phyloP scores from a whole-genome alignment of 148 eudicot species.

The Rhododendron vialii region DNA sequence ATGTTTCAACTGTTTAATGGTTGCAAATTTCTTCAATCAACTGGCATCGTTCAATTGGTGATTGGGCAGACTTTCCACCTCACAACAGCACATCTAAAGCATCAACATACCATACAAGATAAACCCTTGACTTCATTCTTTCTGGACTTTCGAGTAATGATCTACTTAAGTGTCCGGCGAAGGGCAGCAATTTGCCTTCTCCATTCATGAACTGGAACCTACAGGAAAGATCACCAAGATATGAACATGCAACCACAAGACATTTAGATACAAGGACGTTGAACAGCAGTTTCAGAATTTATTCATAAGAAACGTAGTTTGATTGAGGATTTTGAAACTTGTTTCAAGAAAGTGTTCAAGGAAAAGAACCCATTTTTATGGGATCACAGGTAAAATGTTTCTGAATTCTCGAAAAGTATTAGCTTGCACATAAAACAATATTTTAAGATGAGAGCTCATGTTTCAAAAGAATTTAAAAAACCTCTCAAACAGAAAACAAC shows the following conservation, averaged over 20 bases:
- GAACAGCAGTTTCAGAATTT: neutral
- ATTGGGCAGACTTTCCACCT: neutral
- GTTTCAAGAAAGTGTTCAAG: neutral
- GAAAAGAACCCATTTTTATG: neutral
- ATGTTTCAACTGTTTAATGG: neutral
- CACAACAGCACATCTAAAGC: neutral
- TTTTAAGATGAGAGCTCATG: neutral
- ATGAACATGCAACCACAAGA: neutral
- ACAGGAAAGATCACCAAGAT: constrained; percentile 5
- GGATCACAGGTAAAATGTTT: neutral
- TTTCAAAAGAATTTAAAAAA: neutral
- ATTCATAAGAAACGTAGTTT: neutral
- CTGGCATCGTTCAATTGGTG: neutral
- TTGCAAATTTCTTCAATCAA: neutral
- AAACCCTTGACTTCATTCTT: neutral
- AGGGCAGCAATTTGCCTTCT: constrained; percentile 61
- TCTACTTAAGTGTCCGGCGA: constrained; percentile 19
- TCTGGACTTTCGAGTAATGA: neutral
- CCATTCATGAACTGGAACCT: constrained; percentile 78
- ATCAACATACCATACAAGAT: neutral
- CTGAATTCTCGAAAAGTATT: neutral
- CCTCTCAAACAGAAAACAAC: neutral
- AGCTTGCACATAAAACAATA: neutral
- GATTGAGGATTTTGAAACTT: neutral
- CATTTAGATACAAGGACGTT: neutral